These are phyloP conservation scores for Xylaria cubensis DNA, from an alignment of 495 filamentous ascomycete species.

Conservation along the genomic window DNA sequence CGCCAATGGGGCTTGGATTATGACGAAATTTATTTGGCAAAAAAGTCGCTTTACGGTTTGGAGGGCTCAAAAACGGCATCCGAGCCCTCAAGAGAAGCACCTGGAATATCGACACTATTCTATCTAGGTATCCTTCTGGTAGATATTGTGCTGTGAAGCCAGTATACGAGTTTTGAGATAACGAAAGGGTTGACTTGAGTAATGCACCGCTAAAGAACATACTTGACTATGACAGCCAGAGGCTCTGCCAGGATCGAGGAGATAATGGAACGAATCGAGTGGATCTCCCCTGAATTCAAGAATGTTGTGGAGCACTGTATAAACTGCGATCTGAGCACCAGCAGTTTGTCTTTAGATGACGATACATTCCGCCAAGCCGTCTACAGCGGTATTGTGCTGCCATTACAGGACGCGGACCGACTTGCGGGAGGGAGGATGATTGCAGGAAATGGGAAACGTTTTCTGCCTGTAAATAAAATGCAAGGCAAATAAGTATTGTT, in stretches of 20 bases:
- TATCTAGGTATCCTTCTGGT: slow-evolving; percentile 12
- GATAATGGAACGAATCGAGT: slow-evolving; percentile 18
- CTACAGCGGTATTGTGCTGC: slow-evolving; percentile 14
- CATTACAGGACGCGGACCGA: slow-evolving; percentile 17
- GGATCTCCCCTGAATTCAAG: slow-evolving; percentile 21
- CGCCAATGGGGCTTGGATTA: slow-evolving; percentile 15
- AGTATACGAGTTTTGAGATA: slow-evolving; percentile 14
- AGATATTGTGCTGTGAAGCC: slow-evolving; percentile 19
- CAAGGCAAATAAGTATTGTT: too few species aligned
- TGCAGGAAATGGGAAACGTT: neutral
- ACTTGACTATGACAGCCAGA: slow-evolving; percentile 17
- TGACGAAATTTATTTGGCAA: slow-evolving; percentile 15
- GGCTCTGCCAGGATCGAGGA: slow-evolving; percentile 18
- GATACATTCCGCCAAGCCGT: slow-evolving; percentile 19
- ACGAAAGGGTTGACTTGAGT: slow-evolving; percentile 4
- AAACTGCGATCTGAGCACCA: slow-evolving; percentile 13
- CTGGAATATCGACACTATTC: slow-evolving; percentile 10
- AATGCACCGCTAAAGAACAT: slow-evolving; percentile 5
- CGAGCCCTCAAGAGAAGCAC: neutral
- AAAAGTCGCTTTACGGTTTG: neutral
- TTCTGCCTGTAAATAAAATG: too few species aligned
- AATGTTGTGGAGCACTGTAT: slow-evolving; percentile 20
- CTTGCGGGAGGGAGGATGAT: slow-evolving; percentile 18
- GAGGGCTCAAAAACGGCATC: neutral
- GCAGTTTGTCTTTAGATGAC: slow-evolving; percentile 17